Percentiles rank a stretch among this genome's conserved stretches.
These are phyloP conservation scores for Dactylellina cionopaga DNA, from an alignment of 2,329 filamentous ascomycete species.

Conservation along the genomic window DNA sequence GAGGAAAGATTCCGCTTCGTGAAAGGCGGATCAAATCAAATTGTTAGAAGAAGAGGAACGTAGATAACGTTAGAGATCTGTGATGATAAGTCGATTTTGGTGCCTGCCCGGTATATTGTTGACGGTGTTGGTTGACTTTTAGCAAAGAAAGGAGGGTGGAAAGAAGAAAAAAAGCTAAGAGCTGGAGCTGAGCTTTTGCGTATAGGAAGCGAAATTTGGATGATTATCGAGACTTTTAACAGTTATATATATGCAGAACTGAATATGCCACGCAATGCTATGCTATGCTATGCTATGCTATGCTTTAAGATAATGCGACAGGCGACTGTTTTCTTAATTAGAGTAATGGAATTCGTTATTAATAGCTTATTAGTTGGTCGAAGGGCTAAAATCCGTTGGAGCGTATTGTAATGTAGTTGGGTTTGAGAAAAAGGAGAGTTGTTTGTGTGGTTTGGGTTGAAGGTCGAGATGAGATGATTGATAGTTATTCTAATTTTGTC, in stretches of 20 bases:
- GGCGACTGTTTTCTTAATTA: conserved; percentile 19
- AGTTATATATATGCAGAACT: conserved; percentile 24
- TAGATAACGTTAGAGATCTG: conserved; percentile 1
- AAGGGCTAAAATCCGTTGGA: background rate
- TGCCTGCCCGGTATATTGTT: conserved; percentile 21
- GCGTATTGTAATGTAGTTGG: conserved; percentile 26
- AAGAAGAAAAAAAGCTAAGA: background rate
- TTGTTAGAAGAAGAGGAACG: background rate
- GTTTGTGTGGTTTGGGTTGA: conserved; percentile 9
- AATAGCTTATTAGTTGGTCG: conserved; percentile 31
- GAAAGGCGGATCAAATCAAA: too few relatives aligned
- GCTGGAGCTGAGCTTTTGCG: background rate
- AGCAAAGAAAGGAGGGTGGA: background rate
- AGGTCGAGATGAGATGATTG: conserved; percentile 27
- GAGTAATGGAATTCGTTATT: conserved; percentile 49
- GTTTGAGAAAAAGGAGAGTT: conserved; percentile 43
- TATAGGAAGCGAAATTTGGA: too few relatives aligned
- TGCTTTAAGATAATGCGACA: background rate
- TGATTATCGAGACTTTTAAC: conserved; percentile 13
- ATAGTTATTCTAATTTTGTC: conserved; percentile 9
- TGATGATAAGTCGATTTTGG: conserved; percentile 17
- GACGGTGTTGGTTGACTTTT: background rate
- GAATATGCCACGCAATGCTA: conserved; percentile 21
- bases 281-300: conserved; percentile 17
- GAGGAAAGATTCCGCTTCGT: conserved; percentile 21